Conservation (phyloP, 1,284 basidiomycete genomes). For the Pterula multifida region DNA sequence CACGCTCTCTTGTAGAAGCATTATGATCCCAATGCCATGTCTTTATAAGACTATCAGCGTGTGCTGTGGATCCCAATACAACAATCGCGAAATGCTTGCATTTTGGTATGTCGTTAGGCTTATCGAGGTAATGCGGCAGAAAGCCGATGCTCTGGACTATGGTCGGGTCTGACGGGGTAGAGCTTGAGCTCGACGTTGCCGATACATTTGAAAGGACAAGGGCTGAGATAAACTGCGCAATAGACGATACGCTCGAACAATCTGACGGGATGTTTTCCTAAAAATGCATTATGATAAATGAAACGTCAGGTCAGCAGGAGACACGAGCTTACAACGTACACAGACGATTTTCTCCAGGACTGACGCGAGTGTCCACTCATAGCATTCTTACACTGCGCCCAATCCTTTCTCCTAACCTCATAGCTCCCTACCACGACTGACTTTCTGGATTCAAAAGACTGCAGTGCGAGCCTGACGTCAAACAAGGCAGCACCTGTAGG, state of each 20-base stretch:
- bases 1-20: neutral
- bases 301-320: neutral
- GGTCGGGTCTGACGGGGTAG: slow-evolving; percentile 9
- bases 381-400: slow-evolving; percentile 18
- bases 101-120: slow-evolving; percentile 33
- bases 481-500: slow-evolving; percentile 23
- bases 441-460: slow-evolving; percentile 11
- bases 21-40: slow-evolving; percentile 48
- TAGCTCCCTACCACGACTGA: slow-evolving; percentile 31
- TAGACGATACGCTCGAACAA: slow-evolving; percentile 32
- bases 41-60: slow-evolving; percentile 29
- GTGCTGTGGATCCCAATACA: slow-evolving; percentile 28
- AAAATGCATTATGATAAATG: neutral
- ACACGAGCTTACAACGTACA: slow-evolving; percentile 46
- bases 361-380: slow-evolving; percentile 22
- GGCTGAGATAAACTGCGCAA: slow-evolving; percentile 30
- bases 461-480: slow-evolving; percentile 45
- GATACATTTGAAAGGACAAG: slow-evolving; percentile 23
- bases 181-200: slow-evolving; percentile 8
- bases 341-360: slow-evolving; percentile 48
- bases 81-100: slow-evolving; percentile 68
- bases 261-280: slow-evolving; percentile 61
- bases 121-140: slow-evolving; percentile 50
- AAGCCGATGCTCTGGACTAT: slow-evolving; percentile 41
- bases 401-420: slow-evolving; percentile 45